Percentiles rank a stretch among this genome's conserved stretches.
Conservation (phyloP, 2,329 filamentous ascomycete genomes). For the Hirsutella thompsonii region DNA sequence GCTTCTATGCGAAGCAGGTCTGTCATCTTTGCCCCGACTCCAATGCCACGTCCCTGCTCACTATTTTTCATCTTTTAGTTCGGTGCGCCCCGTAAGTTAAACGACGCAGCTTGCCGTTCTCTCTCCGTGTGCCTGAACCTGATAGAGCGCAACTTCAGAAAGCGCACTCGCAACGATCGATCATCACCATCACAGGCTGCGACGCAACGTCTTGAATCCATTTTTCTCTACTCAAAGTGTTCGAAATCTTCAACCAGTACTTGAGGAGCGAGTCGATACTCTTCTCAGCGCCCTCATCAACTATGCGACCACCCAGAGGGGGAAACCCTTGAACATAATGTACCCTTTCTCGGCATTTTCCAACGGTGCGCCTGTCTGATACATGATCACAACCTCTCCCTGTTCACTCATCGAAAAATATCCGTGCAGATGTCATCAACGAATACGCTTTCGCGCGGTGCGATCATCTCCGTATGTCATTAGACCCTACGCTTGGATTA, state of each 20-base stretch:
- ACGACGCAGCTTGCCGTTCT: neutral
- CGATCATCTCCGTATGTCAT: conserved; percentile 15
- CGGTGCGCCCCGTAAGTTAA: conserved; percentile 18
- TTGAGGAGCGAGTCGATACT: conserved; percentile 21
- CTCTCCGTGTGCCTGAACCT: neutral
- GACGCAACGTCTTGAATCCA: conserved; percentile 20
- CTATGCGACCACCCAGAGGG: conserved; percentile 12
- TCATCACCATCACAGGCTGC: conserved; percentile 19
- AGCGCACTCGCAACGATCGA: conserved; percentile 20
- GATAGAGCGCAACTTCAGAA: conserved; percentile 10
- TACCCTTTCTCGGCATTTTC: conserved; percentile 25
- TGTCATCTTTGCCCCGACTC: conserved; percentile 1
- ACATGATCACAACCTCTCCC: neutral
- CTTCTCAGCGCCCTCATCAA: conserved; percentile 17
- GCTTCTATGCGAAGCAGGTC: conserved; percentile 23
- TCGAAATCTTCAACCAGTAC: conserved; percentile 22
- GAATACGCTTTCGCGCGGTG: conserved; percentile 25
- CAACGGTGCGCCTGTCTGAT: conserved; percentile 15
- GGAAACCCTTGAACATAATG: conserved; percentile 20
- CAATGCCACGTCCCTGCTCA: too few species aligned
- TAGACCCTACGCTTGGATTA: neutral
- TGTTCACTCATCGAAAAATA: neutral
- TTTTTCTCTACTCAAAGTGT: conserved; percentile 24
- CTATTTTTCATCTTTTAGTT: conserved; percentile 13
- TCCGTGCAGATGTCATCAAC: conserved; percentile 21